Conservation (phyloP, 192 early-diverging fungal species). For the Podila minutissima region DNA sequence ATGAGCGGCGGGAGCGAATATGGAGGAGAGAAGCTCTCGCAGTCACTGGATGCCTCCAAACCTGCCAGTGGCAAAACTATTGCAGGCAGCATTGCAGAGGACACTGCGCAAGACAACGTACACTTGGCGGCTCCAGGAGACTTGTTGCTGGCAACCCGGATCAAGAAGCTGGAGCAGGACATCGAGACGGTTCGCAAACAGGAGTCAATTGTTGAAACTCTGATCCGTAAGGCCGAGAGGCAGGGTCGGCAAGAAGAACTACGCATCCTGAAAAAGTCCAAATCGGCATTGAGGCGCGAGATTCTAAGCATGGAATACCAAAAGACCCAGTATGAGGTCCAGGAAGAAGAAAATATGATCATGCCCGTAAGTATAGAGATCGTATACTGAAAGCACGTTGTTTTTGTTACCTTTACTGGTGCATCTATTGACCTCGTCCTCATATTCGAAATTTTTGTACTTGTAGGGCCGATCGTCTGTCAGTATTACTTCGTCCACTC, state of each 20-base stretch:
- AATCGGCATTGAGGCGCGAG: slow-evolving; percentile 64
- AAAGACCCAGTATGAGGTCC: slow-evolving; percentile 66
- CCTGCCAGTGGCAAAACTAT: slow-evolving; percentile 2
- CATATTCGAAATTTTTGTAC: not conserved
- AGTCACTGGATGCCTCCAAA: not conserved
- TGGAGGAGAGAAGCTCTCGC: not conserved
- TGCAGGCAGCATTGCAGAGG: slow-evolving; percentile 46
- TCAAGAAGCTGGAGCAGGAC: slow-evolving; percentile 59
- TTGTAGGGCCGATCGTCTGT: slow-evolving; percentile 59
- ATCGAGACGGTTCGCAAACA: slow-evolving; percentile 69
- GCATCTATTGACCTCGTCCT: not conserved
- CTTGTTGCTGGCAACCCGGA: slow-evolving; percentile 67
- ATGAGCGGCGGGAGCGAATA: not conserved
- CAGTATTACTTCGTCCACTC: slow-evolving; percentile 59
- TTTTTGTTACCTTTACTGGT: not conserved
- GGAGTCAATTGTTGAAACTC: slow-evolving; percentile 70
- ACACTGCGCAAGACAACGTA: slow-evolving; percentile 58
- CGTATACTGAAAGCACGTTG: not conserved
- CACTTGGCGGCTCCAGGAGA: slow-evolving; percentile 75
- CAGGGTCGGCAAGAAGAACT: slow-evolving; percentile 66
- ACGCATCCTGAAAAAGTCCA: slow-evolving; percentile 70
- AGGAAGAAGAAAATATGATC: slow-evolving; percentile 69
- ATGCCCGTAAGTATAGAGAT: slow-evolving; percentile 50
- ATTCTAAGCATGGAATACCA: slow-evolving; percentile 68
- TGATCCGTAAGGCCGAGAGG: slow-evolving; percentile 68